A percentile compares a stretch with the other conserved stretches of the same genome.
These are phyloP conservation scores for Clonostachys rosea DNA, from an alignment of 2,329 filamentous ascomycete species.

Conservation along the genomic window DNA sequence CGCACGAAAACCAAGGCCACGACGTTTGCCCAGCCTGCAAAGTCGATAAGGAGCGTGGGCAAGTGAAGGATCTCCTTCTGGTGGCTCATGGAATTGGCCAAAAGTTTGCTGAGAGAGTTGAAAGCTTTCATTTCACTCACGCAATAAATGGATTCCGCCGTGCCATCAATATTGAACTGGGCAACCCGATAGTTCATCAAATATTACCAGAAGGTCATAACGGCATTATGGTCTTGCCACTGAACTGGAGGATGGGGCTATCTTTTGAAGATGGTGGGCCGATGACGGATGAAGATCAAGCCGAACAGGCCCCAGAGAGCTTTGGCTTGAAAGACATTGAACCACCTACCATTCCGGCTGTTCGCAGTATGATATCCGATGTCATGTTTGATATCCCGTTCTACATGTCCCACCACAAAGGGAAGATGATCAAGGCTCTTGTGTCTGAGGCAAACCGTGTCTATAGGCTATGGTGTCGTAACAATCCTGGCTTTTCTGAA, in stretches of 20 bases:
- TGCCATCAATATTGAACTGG: slow-evolving; percentile 79
- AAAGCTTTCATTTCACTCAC: slow-evolving; percentile 96
- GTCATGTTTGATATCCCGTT: slow-evolving; percentile 99
- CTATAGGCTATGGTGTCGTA: slow-evolving; percentile 91
- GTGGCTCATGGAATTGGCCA: slow-evolving; percentile 96
- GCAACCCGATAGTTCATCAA: slow-evolving; percentile 66
- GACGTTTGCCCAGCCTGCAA: slow-evolving; percentile 52
- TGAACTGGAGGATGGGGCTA: slow-evolving; percentile 90
- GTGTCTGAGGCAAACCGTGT: slow-evolving; percentile 90
- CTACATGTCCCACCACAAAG: slow-evolving; percentile 94
- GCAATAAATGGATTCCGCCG: slow-evolving; percentile 88
- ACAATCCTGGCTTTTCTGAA: slow-evolving; percentile 82
- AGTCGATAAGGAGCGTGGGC: slow-evolving; percentile 57
- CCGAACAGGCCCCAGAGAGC: slow-evolving; percentile 52
- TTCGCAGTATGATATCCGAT: slow-evolving; percentile 92
- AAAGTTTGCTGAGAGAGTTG: slow-evolving; percentile 89
- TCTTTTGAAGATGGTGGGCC: slow-evolving; percentile 78
- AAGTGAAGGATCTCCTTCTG: slow-evolving; percentile 82
- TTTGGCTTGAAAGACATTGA: slow-evolving; percentile 82
- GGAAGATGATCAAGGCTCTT: slow-evolving; percentile 88
- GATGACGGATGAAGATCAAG: slow-evolving; percentile 48
- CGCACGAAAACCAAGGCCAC: slow-evolving; percentile 16
- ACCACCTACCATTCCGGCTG: slow-evolving; percentile 80
- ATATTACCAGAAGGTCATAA: slow-evolving; percentile 74
- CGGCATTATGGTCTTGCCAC: slow-evolving; percentile 86